Percentiles rank a stretch among this genome's conserved stretches.
Evolutionary conservation across 1,284 basidiomycete genomes (phyloP).

Genomic region (Exobasidium cylindrosporum): DNA sequence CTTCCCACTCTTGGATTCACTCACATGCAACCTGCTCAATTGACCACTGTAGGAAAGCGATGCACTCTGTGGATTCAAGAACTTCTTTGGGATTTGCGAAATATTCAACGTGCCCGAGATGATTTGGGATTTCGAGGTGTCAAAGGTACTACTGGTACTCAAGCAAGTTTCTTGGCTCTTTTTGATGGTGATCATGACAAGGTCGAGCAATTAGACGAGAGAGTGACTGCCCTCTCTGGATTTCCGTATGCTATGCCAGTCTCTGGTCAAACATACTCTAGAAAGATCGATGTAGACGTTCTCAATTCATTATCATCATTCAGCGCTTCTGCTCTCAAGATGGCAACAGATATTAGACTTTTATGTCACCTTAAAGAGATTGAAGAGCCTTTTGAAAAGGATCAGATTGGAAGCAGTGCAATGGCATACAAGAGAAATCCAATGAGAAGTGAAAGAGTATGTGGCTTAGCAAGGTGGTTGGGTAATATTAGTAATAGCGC

Average conservation of each 20-base stretch:
- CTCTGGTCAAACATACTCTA: constrained; percentile 95
- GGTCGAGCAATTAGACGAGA: constrained; percentile 82
- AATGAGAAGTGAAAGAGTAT: constrained; percentile 97
- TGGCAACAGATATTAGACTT: constrained; percentile 84
- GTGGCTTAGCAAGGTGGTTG: constrained; percentile 87
- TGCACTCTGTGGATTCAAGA: constrained; percentile 95
- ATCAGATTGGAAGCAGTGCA: constrained; percentile 88
- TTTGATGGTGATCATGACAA: constrained; percentile 87
- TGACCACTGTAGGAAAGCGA: constrained; percentile 99
- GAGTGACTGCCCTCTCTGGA: constrained; percentile 74
- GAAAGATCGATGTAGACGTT: constrained; percentile 95
- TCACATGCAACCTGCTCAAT: constrained; percentile 97
- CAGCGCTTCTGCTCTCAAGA: constrained; percentile 94
- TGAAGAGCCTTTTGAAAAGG: constrained; percentile 98
- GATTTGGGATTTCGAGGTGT: constrained; percentile 97
- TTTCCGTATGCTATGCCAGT: constrained; percentile 95
- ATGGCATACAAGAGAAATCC: constrained; percentile 99
- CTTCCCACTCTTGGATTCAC: constrained; percentile 78
- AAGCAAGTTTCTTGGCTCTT: constrained; percentile 88
- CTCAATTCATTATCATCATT: constrained; percentile 83
- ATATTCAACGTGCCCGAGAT: constrained; percentile 82
- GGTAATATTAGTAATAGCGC: constrained; percentile 49
- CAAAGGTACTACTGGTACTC: constrained; percentile 97
- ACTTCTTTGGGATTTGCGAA: constrained; percentile 92
- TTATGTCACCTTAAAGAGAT: constrained; percentile 69